Evolutionary conservation across 495 filamentous ascomycete genomes (phyloP), one percentile per base, ranked within the genome.

Genomic region (Penicillium dipodomyicola): DNA sequence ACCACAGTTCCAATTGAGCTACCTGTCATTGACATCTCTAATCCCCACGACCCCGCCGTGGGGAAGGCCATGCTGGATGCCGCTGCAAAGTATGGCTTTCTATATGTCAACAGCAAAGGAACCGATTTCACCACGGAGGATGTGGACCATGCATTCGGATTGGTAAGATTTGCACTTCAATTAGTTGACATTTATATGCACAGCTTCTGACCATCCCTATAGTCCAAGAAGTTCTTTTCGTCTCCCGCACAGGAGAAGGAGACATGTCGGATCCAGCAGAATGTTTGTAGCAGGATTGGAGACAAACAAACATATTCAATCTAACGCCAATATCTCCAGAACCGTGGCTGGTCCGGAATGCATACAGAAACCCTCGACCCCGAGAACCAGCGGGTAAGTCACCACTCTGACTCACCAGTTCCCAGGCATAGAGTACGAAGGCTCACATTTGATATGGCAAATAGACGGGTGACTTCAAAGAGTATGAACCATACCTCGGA

Each of bases 401-500:
- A 57, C 29, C 5, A 15, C 27, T 43, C 33, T 20, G 11, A 27
- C 30, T 9, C 43, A 2, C 35, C 8, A 30, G 43, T 27, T 20
- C 25, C 10, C 14, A 15, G 23, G 33, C 23, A 35, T 45, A 11
- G 3, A 25, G 4, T 15, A 60, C 17, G 14, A 52, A 42, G 45
- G 62, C 69, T 49, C 70, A 40, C 19, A 6, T 0, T 15, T 2
- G 3, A 40, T 17, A 42, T 42, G 30, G n/a, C 11, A 1, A 25
- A 41, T 63, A 92, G 89, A 82, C 84, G 19, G 93, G 92, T 15
- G 93, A 97, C 63, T 91, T 92, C 66, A 97, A 97, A 80, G 92
- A 96, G 92, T 95, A 76, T 14, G 61, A 22, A 19, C 2, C 17
- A 48, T 20, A 20, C 17, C 22, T 3, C 43, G 51, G 48, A 8